phyloP scores from a whole-genome alignment of 164 flowering plant genomes.

The Cinnamomum chago region DNA sequence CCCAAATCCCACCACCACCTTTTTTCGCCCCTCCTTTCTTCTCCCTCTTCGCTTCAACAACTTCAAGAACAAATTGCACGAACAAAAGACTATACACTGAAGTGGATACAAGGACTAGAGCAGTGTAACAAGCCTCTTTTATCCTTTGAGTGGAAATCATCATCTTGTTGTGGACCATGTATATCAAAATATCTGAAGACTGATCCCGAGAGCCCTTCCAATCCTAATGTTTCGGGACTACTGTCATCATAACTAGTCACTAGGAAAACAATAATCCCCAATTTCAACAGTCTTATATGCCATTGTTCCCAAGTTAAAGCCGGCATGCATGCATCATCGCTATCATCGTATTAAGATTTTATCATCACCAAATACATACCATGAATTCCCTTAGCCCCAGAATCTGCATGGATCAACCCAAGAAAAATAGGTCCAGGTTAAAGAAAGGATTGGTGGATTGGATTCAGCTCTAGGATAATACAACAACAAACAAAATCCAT shows the following conservation, averaged over 20 bases:
- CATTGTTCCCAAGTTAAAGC: too few species aligned
- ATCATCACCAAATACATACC: too few species aligned
- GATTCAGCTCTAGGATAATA: too few species aligned
- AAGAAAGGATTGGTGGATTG: too few species aligned
- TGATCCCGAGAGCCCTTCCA: slow-evolving; percentile 68
- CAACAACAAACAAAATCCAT: too few species aligned
- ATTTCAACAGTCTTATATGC: not conserved
- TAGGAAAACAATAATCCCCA: slow-evolving; percentile 53
- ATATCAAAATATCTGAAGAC: slow-evolving; percentile 61
- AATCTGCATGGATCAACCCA: too few species aligned
- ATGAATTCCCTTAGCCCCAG: too few species aligned
- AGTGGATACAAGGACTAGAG: slow-evolving; percentile 55
- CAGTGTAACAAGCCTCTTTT: slow-evolving; percentile 47
- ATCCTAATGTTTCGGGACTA: slow-evolving; percentile 47
- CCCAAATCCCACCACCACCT: too few species aligned
- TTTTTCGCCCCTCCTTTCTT: too few species aligned
- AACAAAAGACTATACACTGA: slow-evolving; percentile 42
- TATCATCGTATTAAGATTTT: too few species aligned
- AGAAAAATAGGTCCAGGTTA: too few species aligned
- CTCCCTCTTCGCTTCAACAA: not conserved
- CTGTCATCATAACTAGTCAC: slow-evolving; percentile 63
- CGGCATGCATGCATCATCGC: too few species aligned
- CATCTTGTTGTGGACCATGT: slow-evolving; percentile 73
- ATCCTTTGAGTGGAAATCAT: slow-evolving; percentile 41
- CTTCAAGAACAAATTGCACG: slow-evolving; percentile 53